These are phyloP conservation scores for Arabidopsis hybrid DNA, from an alignment of 441 rosid genomes.

Conservation along the genomic window DNA sequence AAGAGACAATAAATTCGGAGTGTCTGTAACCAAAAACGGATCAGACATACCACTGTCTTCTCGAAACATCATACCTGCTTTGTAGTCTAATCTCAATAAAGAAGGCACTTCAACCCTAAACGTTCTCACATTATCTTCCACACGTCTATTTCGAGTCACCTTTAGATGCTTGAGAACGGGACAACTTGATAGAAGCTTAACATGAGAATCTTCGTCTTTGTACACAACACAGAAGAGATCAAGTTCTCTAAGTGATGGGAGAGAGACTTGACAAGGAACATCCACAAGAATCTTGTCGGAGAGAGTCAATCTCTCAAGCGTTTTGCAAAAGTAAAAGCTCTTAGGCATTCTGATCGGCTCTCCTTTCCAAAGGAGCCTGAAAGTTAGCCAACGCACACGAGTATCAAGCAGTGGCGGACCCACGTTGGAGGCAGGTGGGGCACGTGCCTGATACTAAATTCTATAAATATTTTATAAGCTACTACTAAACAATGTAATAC, in stretches of 20 bases:
- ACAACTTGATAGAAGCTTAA: conserved; percentile 11
- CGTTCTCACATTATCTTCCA: background rate
- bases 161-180: background rate
- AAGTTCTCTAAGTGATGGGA: background rate
- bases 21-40: conserved; percentile 11
- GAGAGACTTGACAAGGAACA: background rate
- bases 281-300: background rate
- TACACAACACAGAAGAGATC: background rate
- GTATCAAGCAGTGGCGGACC: too few relatives aligned
- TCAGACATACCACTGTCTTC: background rate
- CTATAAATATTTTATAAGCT: too few relatives aligned
- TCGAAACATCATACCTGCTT: background rate
- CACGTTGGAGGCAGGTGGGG: too few relatives aligned
- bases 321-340: background rate
- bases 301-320: background rate
- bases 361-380: background rate
- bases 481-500: too few relatives aligned
- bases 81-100: background rate
- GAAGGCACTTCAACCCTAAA: background rate
- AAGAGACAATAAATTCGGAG: background rate
- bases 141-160: background rate
- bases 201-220: conserved; percentile 20
- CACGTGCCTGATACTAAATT: too few relatives aligned
- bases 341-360: conserved; percentile 12
- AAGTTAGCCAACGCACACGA: background rate